Conservation (phyloP, 139 green algal species). For the Micromonas commoda region DNA sequence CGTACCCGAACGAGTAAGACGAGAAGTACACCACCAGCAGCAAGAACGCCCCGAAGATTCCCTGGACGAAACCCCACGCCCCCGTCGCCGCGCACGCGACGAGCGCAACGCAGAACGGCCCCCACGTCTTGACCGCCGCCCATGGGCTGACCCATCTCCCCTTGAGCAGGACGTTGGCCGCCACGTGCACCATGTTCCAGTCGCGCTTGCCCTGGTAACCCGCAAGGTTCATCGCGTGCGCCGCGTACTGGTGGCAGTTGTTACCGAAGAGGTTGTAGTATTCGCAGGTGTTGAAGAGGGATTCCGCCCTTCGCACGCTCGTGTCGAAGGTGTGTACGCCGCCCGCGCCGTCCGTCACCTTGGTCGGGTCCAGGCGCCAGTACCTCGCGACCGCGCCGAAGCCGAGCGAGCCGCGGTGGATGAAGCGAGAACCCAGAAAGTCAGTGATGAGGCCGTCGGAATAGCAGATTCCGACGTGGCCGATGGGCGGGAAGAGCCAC, state of each 20-base stretch:
- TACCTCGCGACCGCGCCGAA: background rate
- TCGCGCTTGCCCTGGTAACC: background rate
- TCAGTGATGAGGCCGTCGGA: background rate
- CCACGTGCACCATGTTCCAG: background rate
- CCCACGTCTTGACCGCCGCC: background rate
- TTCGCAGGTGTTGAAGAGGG: background rate
- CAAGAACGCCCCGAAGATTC: background rate
- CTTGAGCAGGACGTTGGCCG: background rate
- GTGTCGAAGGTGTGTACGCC: background rate
- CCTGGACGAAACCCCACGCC: background rate
- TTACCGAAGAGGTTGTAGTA: conserved; percentile 1
- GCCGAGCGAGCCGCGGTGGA: background rate
- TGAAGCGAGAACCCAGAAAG: background rate
- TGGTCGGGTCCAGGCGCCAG: background rate
- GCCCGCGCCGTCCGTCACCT: background rate
- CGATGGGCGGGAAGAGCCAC: conserved; percentile 21
- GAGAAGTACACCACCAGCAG: too few species aligned
- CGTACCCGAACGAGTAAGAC: too few species aligned
- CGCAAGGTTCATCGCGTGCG: background rate
- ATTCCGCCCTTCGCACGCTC: background rate
- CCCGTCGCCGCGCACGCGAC: background rate
- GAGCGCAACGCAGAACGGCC: background rate
- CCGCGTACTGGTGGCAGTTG: background rate
- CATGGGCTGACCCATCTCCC: background rate
- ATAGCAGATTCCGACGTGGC: conserved; percentile 17